Evolutionary conservation across 371 early-diverging fungal genomes (phyloP).

Genomic region (Blakeslea trispora): DNA sequence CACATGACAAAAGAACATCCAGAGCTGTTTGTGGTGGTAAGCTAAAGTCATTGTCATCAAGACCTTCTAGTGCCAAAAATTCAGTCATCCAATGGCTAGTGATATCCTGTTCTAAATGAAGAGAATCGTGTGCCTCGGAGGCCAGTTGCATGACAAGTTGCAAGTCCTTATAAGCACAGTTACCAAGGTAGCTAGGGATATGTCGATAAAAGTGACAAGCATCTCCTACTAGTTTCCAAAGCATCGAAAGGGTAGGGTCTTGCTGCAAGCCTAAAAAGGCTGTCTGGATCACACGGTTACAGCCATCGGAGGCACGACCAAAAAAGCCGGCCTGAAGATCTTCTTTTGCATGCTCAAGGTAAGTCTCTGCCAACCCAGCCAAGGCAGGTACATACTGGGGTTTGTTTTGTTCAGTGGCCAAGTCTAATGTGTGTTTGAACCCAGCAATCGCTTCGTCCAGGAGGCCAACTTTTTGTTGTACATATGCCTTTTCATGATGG

Average conservation of each 20-base stretch:
- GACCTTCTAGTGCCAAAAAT: conserved; percentile 29
- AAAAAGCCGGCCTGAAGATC: conserved; percentile 70
- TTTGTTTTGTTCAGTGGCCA: conserved; percentile 45
- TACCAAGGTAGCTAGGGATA: conserved; percentile 50
- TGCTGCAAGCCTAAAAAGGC: conserved; percentile 33
- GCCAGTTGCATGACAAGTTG: conserved; percentile 35
- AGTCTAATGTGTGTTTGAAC: conserved; percentile 47
- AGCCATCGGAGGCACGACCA: conserved; percentile 68
- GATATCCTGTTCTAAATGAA: conserved; percentile 42
- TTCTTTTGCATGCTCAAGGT: conserved; percentile 63
- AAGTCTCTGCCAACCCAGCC: conserved; percentile 67
- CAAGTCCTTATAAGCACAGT: conserved; percentile 42
- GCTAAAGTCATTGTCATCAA: conserved; percentile 28
- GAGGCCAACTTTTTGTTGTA: conserved; percentile 67
- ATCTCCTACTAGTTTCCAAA: conserved; percentile 78
- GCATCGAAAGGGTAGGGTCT: conserved; percentile 39
- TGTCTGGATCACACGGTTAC: conserved; percentile 50
- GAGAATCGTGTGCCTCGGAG: conserved; percentile 31
- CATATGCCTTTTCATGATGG: conserved; percentile 57
- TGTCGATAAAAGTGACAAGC: conserved; percentile 57
- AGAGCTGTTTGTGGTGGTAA: conserved; percentile 40
- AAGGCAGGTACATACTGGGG: conserved; percentile 54
- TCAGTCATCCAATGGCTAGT: conserved; percentile 34
- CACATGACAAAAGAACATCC: conserved; percentile 47
- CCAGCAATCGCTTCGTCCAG: conserved; percentile 65